Evolutionary conservation across 2,329 filamentous ascomycete genomes (phyloP), one percentile per base, ranked within the genome.

Genomic region (Pseudogymnoascus sp.): DNA sequence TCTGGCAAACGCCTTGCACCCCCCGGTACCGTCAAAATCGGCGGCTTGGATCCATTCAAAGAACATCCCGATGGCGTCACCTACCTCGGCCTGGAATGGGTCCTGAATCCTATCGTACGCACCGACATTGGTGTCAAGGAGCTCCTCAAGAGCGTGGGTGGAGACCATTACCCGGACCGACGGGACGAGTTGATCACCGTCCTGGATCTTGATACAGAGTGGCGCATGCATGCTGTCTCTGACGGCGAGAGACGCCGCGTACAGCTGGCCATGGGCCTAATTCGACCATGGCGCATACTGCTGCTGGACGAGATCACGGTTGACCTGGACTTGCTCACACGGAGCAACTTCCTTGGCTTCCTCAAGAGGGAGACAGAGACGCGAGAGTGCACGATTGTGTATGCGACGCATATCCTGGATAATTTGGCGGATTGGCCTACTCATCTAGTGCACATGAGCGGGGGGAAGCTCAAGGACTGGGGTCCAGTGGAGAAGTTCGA

Each of bases 41-140:
- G 85, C 58, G 91, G 90, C 66, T 85, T 91, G 58, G 94, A 99
- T 76, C 94, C 94, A 7, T 99, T 99, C 84, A 89, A 91, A 74
- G 84, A 92, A 36, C 86, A 88, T 9, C 85, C 97, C 28, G 90
- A 96, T 76, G 94, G 94, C 65, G 93, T 99, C 33, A 97, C 93
- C 22, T 99, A 99, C 76, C 88, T 99, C 6, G 94, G 94, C 0
- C 85, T 97, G 0, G 94, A 99, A 80, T 99, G 94, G 94, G 94
- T 97, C 2, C 84, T 99, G 8, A 97, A 97, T 79, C 91, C 90
- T 58, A 96, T 97, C 70, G 94, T 97, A 58, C 89, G 93, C 60
- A 95, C 89, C 30, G 94, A 99, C 75, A 96, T 99, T 68, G 91
- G 91, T 64, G 93, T 99, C 3, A 84, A 83, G 3, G 92, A 95